phyloP scores from a whole-genome alignment of 176 grass and related monocot species.

The Ampelocalamus luodianensis region DNA sequence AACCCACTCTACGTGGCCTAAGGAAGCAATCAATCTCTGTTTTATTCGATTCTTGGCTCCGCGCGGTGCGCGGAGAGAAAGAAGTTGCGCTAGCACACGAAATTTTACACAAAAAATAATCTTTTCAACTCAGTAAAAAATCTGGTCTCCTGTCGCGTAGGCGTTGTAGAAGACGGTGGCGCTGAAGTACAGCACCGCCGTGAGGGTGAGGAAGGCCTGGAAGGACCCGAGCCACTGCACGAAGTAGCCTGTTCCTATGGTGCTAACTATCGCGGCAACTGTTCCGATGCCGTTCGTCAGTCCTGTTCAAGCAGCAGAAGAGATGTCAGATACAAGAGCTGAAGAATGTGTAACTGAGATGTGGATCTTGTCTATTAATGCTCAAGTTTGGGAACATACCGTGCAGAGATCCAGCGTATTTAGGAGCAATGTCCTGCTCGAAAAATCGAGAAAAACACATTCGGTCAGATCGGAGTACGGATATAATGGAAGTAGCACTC shows the following conservation, averaged over 20 bases:
- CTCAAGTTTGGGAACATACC: too few species aligned
- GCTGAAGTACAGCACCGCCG: slow-evolving; percentile 78
- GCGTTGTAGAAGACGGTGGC: slow-evolving; percentile 80
- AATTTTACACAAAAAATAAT: background rate
- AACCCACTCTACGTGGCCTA: too few species aligned
- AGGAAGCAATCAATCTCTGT: too few species aligned
- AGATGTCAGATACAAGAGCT: slow-evolving; percentile 31
- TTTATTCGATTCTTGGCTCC: too few species aligned
- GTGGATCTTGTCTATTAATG: too few species aligned
- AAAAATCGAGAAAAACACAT: too few species aligned
- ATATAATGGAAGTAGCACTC: too few species aligned
- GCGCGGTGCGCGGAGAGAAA: too few species aligned
- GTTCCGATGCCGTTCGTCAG: slow-evolving; percentile 82
- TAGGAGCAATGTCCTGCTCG: too few species aligned
- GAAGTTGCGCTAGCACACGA: background rate
- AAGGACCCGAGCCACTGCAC: slow-evolving; percentile 97
- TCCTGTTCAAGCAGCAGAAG: slow-evolving; percentile 58
- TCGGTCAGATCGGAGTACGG: too few species aligned
- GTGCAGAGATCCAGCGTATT: too few species aligned
- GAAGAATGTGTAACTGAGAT: too few species aligned
- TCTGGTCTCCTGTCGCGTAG: slow-evolving; percentile 64
- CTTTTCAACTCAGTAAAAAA: slow-evolving; percentile 63
- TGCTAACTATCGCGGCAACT: slow-evolving; percentile 90
- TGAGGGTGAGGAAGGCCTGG: slow-evolving; percentile 90
- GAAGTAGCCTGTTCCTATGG: slow-evolving; percentile 83